A percentile compares a stretch with the other conserved stretches of the same genome.
These are phyloP conservation scores for Blepharisma japonicum DNA, from an alignment of 73 alveolate species.

Conservation along the genomic window DNA sequence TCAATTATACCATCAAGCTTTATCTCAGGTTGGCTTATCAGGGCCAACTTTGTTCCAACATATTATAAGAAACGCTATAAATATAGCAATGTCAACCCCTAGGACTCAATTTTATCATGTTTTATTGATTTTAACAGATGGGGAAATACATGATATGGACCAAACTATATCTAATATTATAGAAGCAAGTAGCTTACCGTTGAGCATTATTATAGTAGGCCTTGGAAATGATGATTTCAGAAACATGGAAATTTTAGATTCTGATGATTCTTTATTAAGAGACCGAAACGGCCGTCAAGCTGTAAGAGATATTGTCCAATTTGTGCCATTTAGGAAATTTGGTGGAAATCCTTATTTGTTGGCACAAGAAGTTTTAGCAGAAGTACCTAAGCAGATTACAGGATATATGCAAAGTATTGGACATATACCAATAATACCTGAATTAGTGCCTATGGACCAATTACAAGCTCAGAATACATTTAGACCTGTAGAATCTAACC, in stretches of 20 bases:
- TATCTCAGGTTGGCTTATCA: conserved; percentile 47
- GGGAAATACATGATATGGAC: conserved; percentile 85
- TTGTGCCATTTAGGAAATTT: conserved; percentile 70
- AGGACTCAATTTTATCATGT: conserved; percentile 47
- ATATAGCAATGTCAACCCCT: conserved; percentile 33
- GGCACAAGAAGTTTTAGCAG: conserved; percentile 85
- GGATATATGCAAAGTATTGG: conserved; percentile 39
- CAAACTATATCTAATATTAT: conserved; percentile 58
- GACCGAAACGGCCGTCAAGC: conserved; percentile 50
- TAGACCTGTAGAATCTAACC: too few relatives aligned
- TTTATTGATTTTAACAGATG: conserved; percentile 86
- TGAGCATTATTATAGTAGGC: conserved; percentile 89
- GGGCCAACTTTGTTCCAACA: conserved; percentile 84
- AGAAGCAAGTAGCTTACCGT: conserved; percentile 60
- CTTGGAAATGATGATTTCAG: conserved; percentile 87
- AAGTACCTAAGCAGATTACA: conserved; percentile 76
- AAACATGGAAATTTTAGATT: conserved; percentile 83
- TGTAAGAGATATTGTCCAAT: conserved; percentile 90
- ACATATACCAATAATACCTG: background rate
- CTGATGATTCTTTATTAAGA: conserved; percentile 68
- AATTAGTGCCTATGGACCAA: background rate
- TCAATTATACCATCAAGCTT: conserved; percentile 49
- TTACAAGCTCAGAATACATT: too few relatives aligned
- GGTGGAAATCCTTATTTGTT: conserved; percentile 26
- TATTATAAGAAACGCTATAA: conserved; percentile 43